Evolutionary conservation across 1,284 basidiomycete species (phyloP), one percentile per base, ranked within the genome.

Genomic region (Ustilago shanxiensis): DNA sequence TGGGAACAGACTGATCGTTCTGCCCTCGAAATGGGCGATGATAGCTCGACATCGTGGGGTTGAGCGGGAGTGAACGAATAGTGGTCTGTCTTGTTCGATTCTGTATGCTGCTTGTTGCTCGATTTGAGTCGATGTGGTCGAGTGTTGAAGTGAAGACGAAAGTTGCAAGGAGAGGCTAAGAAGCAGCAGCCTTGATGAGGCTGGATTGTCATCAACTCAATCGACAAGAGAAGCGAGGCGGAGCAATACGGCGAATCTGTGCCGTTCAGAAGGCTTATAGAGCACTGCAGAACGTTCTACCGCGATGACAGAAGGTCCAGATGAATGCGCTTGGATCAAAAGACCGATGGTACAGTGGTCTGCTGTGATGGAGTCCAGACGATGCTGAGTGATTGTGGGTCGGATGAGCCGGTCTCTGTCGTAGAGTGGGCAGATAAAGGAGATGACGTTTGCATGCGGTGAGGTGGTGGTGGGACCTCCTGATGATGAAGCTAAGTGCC

Each of bases 21-120:
- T 65, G 58, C 1, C 47, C 35, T n/a, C 62, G 66, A 33, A 66
- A 62, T 14, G 62, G 66, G 11, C 55, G 54, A 14, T 68, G 71
- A 20, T 45, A 74, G 51, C 44, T 45, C 26, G 72, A 62, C 72
- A 74, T 74, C 3, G 20, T 28, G 11, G 11, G 3, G 18, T 20
- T 20, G 26, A 11, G 31, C 31, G 11, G n/a, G n/a, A n/a, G n/a
- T n/a, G 31, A 16, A 14, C 33, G 31, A 41, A 8, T 26, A 14
- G 44, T 47, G n/a, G n/a, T 26, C n/a, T 22, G 22, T 22, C 44
- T 29, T 31, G 20, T 18, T 33, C 22, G 6, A 37, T n/a, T 33
- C 35, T 16, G 52, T 4, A 24, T 26, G 52, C 11, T 37, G 22
- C n/a, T 11, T 44, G 41, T 16, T 2, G 37, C n/a, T 37, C 35